Evolutionary conservation across 2,329 filamentous ascomycete species (phyloP).

Genomic region (Cercospora sp.): DNA sequence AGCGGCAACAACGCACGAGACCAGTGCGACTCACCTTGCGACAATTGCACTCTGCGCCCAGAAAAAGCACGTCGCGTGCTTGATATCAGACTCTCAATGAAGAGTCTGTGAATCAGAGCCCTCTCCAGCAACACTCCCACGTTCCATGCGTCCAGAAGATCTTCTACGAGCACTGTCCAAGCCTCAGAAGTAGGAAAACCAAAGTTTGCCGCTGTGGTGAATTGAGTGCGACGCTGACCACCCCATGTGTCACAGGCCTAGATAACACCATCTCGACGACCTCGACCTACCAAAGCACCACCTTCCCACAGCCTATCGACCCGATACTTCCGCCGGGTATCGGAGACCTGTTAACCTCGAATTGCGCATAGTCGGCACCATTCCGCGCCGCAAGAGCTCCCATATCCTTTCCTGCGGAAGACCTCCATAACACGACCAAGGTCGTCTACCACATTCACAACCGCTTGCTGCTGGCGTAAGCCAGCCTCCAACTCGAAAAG

Average conservation of each 20-base stretch:
- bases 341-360: conserved; percentile 72
- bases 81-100: conserved; percentile 14
- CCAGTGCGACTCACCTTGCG: neutral
- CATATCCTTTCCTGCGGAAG: conserved; percentile 78
- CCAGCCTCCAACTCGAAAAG: conserved; percentile 66
- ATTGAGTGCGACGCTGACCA: conserved; percentile 14
- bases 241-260: conserved; percentile 52
- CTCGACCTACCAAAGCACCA: conserved; percentile 34
- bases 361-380: conserved; percentile 66
- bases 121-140: conserved; percentile 2
- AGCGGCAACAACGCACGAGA: neutral
- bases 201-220: conserved; percentile 22
- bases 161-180: conserved; percentile 91
- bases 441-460: conserved; percentile 55
- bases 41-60: neutral
- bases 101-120: conserved; percentile 13
- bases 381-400: conserved; percentile 82
- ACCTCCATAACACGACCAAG: conserved; percentile 83
- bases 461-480: conserved; percentile 77
- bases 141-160: conserved; percentile 83
- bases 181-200: conserved; percentile 75
- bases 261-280: conserved; percentile 58
- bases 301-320: conserved; percentile 58
- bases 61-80: conserved; percentile 3
- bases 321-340: conserved; percentile 83